A percentile compares a stretch with the other conserved stretches of the same genome.
These are phyloP conservation scores for Phytophthora megakarya DNA, from an alignment of 352 stramenopile species.

Conservation along the genomic window DNA sequence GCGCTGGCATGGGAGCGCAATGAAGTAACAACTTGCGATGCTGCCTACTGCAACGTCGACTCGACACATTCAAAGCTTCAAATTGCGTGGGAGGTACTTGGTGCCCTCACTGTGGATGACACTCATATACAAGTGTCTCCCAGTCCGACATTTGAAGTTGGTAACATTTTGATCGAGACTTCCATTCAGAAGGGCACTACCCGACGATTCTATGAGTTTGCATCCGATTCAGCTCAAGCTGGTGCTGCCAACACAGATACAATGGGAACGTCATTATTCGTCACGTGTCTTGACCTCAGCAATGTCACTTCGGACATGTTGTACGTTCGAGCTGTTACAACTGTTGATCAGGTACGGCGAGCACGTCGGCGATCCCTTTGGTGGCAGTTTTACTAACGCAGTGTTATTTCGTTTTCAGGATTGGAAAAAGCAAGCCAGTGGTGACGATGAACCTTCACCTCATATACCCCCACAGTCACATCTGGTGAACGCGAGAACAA, in stretches of 20 bases:
- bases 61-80: conserved; percentile 51
- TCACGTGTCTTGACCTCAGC: conserved; percentile 58
- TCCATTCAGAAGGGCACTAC: conserved; percentile 52
- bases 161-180: conserved; percentile 55
- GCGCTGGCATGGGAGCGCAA: conserved; percentile 37
- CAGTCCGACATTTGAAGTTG: conserved; percentile 46
- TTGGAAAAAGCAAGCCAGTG: conserved; percentile 62
- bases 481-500: conserved; percentile 82
- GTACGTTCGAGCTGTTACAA: conserved; percentile 66
- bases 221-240: conserved; percentile 36
- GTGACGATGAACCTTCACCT: conserved; percentile 61
- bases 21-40: conserved; percentile 57
- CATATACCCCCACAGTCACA: conserved; percentile 77
- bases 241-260: conserved; percentile 50
- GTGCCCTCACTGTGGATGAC: conserved; percentile 72
- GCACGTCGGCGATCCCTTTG: background rate
- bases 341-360: conserved; percentile 67
- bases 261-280: conserved; percentile 71
- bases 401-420: conserved; percentile 34
- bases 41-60: conserved; percentile 35
- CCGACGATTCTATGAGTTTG: conserved; percentile 68
- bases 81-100: conserved; percentile 80
- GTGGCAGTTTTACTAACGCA: background rate
- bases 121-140: conserved; percentile 74
- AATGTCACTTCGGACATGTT: conserved; percentile 50